Conservation (phyloP, 116 monocot genomes). For the Phalaenopsis hybrid region DNA sequence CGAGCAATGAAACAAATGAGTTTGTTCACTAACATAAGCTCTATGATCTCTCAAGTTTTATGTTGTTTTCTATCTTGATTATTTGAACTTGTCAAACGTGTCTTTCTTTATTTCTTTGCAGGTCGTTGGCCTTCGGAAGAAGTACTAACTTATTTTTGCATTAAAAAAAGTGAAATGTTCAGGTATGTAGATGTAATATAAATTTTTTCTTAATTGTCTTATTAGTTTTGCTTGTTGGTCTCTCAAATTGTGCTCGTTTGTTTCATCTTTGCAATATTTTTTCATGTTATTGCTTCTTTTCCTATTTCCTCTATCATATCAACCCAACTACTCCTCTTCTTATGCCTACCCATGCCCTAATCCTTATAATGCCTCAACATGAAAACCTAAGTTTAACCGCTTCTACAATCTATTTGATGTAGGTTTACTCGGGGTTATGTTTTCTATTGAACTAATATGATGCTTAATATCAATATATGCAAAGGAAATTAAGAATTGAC, state of each 20-base stretch:
- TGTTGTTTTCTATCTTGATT: not conserved
- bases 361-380: too few relatives aligned
- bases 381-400: too few relatives aligned
- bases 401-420: too few relatives aligned
- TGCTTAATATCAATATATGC: too few relatives aligned
- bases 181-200: constrained; percentile 33
- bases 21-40: not conserved
- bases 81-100: not conserved
- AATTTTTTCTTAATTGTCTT: not conserved
- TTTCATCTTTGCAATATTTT: not conserved
- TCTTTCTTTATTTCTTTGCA: constrained; percentile 16
- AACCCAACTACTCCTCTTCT: too few relatives aligned
- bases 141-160: constrained; percentile 77
- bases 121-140: constrained; percentile 97
- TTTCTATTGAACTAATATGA: too few relatives aligned
- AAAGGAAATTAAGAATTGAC: too few relatives aligned
- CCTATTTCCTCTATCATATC: too few relatives aligned
- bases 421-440: too few relatives aligned
- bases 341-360: too few relatives aligned
- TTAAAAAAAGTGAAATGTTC: constrained; percentile 58
- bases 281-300: not conserved
- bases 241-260: not conserved
- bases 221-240: not conserved
- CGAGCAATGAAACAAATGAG: not conserved
- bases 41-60: not conserved